Evolutionary conservation across 2,329 filamentous ascomycete species (phyloP).

Genomic region (Nemania sp.): DNA sequence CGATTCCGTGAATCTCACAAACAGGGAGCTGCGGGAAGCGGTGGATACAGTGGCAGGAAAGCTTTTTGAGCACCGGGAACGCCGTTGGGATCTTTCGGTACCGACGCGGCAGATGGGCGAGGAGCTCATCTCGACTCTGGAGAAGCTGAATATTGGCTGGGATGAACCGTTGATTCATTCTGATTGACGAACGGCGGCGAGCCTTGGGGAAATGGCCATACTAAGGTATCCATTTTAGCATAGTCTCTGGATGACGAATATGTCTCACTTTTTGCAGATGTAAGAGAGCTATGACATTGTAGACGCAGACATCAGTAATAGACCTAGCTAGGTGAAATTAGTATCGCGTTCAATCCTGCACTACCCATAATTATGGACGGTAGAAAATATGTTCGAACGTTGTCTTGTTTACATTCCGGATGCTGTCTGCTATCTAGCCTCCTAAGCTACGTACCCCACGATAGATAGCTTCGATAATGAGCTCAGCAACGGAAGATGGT

Average conservation of each 20-base stretch:
- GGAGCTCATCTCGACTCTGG: slow-evolving; percentile 21
- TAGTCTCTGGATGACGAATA: not conserved
- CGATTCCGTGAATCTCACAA: not conserved
- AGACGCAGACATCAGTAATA: not conserved
- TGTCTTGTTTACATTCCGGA: not conserved
- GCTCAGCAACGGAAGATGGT: not conserved
- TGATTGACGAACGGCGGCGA: not conserved
- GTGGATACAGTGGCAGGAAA: slow-evolving; percentile 10
- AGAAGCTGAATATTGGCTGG: slow-evolving; percentile 12
- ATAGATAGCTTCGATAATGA: not conserved
- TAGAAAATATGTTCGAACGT: not conserved
- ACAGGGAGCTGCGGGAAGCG: slow-evolving; percentile 1
- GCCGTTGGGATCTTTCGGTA: slow-evolving; percentile 22
- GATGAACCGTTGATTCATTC: slow-evolving; percentile 5
- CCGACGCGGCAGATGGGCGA: slow-evolving; percentile 26
- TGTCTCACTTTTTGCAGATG: not conserved
- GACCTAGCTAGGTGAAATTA: not conserved
- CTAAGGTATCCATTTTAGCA: not conserved
- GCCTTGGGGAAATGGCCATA: too few relatives aligned
- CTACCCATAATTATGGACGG: not conserved
- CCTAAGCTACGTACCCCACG: not conserved
- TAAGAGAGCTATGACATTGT: not conserved
- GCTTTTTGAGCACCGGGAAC: slow-evolving; percentile 21
- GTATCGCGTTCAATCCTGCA: not conserved
- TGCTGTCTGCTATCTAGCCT: not conserved